These are phyloP conservation scores for Candida incommunis DNA, from an alignment of 805 yeast genomes.

Conservation along the genomic window DNA sequence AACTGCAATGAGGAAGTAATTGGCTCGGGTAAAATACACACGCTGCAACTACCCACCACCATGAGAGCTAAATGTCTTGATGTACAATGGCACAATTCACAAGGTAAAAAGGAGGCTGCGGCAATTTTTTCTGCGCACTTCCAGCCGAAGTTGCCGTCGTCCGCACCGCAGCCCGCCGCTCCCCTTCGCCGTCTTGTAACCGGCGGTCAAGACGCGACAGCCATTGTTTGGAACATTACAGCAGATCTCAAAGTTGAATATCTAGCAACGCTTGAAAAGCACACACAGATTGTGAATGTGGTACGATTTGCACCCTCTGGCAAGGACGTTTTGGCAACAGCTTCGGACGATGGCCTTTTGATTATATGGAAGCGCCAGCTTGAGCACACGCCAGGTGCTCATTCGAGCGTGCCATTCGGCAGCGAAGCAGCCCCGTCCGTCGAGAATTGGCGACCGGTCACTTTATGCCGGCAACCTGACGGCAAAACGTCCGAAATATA, in stretches of 20 bases:
- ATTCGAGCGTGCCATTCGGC: slow-evolving; percentile 47
- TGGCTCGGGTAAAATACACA: too few relatives aligned
- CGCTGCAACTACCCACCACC: too few relatives aligned
- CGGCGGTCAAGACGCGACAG: slow-evolving; percentile 1
- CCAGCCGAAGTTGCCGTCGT: background rate
- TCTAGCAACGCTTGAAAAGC: slow-evolving; percentile 68
- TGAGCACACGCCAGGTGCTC: slow-evolving; percentile 23
- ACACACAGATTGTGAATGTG: slow-evolving; percentile 88
- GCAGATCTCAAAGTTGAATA: slow-evolving; percentile 38
- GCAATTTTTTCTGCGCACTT: background rate
- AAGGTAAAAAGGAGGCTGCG: slow-evolving; percentile 1
- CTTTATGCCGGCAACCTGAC: slow-evolving; percentile 27
- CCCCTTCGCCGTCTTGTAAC: background rate
- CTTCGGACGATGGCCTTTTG: slow-evolving; percentile 90
- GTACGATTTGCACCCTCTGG: slow-evolving; percentile 71
- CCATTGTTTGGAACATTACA: background rate
- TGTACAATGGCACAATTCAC: slow-evolving; percentile 1
- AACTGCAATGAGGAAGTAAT: too few relatives aligned
- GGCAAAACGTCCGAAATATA: slow-evolving; percentile 60
- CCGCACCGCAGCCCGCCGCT: background rate
- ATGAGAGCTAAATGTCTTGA: background rate
- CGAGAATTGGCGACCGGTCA: slow-evolving; percentile 57
- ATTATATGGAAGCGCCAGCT: slow-evolving; percentile 29
- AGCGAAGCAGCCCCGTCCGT: slow-evolving; percentile 17
- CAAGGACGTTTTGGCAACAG: slow-evolving; percentile 53